Base-by-base conservation (phyloP, 768 basidiomycete species). In the Suillus fuscotomentosus region DNA sequence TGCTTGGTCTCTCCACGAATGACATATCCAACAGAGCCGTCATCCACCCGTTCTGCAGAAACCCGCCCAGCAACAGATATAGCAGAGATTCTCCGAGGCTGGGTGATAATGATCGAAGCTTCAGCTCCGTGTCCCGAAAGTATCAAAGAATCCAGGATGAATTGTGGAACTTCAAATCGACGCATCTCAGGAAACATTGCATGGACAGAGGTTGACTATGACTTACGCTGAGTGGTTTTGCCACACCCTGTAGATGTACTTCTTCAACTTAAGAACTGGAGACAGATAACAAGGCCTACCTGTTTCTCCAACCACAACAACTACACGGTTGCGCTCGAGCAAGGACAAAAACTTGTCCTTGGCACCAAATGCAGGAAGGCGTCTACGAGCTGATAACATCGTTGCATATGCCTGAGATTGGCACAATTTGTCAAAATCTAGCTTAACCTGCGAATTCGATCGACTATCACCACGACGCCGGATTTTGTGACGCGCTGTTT, bases 251-350 rank as follows among this genome's bases (percentile, higher is more conserved):
- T 65, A 45, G 41, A 36, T 60, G 50, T 22, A 36, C 54, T 39
- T 22, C 27, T 31, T 39, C 71, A 22, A 73, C 60, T 27, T 36
- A 38, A 60, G 3, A 42, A 24, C 2, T 34, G 31, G 14, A 50
- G 7, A 47, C 14, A 59, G 43, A 47, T 59, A 34, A 13, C 50
- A 17, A 20, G 11, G 59, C 78, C 67, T 42, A 91, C 91, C 92
- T 60, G 93, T 95, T 76, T 97, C 95, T 51, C 96, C 96, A 5
- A 96, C 91, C 0, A 97, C 89, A 0, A 98, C 84, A 1, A 95
- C 83, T 3, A 90, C 91, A 56, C 88, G 80, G 68, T 86, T 86
- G 11, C 71, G 76, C 43, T 84, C 79, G 10, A 97, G 77, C 24
- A 81, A 71, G 15, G 78, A 62, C 55, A 95, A 75, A 68, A 97